These are phyloP conservation scores for Cicer pinnatifidum DNA, from an alignment of 306 rosid species.

Conservation along the genomic window DNA sequence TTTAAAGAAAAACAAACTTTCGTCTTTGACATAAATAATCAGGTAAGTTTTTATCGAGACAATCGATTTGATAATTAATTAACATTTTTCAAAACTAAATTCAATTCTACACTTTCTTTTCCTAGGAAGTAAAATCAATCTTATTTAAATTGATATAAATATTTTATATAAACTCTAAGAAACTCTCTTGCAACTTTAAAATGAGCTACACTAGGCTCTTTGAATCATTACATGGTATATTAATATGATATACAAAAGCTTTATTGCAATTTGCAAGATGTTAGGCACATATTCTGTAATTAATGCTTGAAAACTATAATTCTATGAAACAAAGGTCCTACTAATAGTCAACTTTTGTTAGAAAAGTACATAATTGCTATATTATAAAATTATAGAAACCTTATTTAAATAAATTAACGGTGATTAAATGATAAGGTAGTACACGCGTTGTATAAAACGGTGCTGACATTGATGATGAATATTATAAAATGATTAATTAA, in stretches of 20 bases:
- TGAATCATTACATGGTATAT: conserved; percentile 45
- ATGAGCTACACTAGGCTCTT: conserved; percentile 23
- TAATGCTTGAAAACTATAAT: conserved; percentile 40
- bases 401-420: conserved; percentile 12
- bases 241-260: conserved; percentile 23
- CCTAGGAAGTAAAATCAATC: no score
- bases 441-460: conserved; percentile 51
- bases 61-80: no score
- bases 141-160: not conserved
- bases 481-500: conserved; percentile 36
- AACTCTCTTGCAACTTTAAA: not conserved
- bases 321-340: conserved; percentile 44
- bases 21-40: no score
- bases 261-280: conserved; percentile 51
- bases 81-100: no score
- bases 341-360: conserved; percentile 37
- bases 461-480: conserved; percentile 45
- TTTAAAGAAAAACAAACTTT: no score
- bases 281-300: conserved; percentile 46
- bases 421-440: conserved; percentile 44
- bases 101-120: no score
- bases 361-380: conserved; percentile 30
- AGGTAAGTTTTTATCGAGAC: no score
- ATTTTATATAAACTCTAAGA: not conserved
- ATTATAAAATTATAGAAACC: not conserved